Conservation (phyloP, 2,329 filamentous ascomycete genomes). For the Exophiala dermatitidis region DNA sequence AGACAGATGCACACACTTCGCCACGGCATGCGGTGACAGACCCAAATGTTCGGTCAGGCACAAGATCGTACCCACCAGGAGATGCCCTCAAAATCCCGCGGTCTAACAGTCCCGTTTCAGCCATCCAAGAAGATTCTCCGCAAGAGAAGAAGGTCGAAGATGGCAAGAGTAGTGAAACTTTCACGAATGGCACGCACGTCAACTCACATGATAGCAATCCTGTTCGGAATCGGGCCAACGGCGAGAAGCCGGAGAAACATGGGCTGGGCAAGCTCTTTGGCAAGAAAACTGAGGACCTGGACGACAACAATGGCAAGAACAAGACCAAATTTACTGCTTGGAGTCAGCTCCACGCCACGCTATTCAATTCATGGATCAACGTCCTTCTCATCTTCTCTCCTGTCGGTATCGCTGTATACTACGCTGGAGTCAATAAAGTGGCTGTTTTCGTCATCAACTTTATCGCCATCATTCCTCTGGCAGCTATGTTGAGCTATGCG, state of each 20-base stretch:
- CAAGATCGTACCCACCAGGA: constrained; percentile 4
- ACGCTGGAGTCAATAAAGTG: constrained; percentile 52
- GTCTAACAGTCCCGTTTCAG: constrained; percentile 11
- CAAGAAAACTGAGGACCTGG: constrained; percentile 6
- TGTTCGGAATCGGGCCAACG: constrained; percentile 8
- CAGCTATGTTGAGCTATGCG: constrained; percentile 76
- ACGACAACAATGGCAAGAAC: constrained; percentile 25
- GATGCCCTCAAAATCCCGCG: constrained; percentile 16
- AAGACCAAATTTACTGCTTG: constrained; percentile 45
- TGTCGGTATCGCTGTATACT: constrained; percentile 51
- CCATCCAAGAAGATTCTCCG: constrained; percentile 5
- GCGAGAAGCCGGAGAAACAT: constrained; percentile 8
- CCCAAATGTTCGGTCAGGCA: constrained; percentile 9
- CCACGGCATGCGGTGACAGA: constrained; percentile 13
- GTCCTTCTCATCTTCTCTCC: constrained; percentile 58
- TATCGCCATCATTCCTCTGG: constrained; percentile 83
- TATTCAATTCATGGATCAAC: constrained; percentile 83
- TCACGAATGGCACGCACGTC: constrained; percentile 5
- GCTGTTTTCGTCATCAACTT: constrained; percentile 85
- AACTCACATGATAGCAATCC: constrained; percentile 7
- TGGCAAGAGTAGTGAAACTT: constrained; percentile 11
- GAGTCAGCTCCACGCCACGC: constrained; percentile 64
- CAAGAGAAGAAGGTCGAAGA: constrained; percentile 1
- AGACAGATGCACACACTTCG: constrained; percentile 3
- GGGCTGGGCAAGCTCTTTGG: constrained; percentile 14